phyloP scores from a whole-genome alignment of 2,329 filamentous ascomycete genomes.

The Sclerotinia subarctica region DNA sequence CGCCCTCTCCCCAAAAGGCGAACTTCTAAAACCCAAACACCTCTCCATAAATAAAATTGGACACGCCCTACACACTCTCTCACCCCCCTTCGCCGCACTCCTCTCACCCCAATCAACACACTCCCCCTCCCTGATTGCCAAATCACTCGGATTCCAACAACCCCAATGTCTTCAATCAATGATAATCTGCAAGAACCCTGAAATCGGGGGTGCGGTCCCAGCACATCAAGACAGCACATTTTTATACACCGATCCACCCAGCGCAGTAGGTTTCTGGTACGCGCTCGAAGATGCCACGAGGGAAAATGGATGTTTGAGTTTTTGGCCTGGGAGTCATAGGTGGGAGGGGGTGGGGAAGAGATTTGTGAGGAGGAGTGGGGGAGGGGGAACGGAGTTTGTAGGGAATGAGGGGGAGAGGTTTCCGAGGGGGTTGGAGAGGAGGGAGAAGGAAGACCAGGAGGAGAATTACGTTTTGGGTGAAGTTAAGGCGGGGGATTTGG shows the following conservation, averaged over 20 bases:
- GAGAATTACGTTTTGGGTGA: conserved; percentile 74
- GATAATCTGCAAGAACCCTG: conserved; percentile 97
- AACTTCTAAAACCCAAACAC: conserved; percentile 73
- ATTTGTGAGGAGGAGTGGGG: conserved; percentile 64
- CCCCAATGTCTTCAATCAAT: conserved; percentile 77
- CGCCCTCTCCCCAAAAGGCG: conserved; percentile 66
- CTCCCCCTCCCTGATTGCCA: conserved; percentile 41
- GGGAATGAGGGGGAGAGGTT: conserved; percentile 65
- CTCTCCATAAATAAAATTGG: conserved; percentile 88
- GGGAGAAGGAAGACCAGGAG: conserved; percentile 34
- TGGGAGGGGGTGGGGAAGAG: conserved; percentile 67
- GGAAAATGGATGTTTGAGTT: conserved; percentile 85
- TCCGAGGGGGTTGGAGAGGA: conserved; percentile 52
- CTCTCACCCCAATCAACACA: conserved; percentile 44
- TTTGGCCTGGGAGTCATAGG: conserved; percentile 77
- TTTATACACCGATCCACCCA: conserved; percentile 83
- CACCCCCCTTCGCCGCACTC: conserved; percentile 60
- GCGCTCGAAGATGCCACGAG: conserved; percentile 86
- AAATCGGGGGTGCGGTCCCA: conserved; percentile 88
- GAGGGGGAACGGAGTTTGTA: conserved; percentile 64
- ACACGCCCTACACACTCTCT: conserved; percentile 70
- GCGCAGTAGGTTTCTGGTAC: conserved; percentile 95
- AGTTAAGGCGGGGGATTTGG: conserved; percentile 85
- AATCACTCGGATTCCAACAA: conserved; percentile 50
- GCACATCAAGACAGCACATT: conserved; percentile 93